A percentile compares a stretch with the other conserved stretches of the same genome.
These are phyloP conservation scores for Citrullus colocynthis DNA, from an alignment of 306 rosid genomes.

Conservation along the genomic window DNA sequence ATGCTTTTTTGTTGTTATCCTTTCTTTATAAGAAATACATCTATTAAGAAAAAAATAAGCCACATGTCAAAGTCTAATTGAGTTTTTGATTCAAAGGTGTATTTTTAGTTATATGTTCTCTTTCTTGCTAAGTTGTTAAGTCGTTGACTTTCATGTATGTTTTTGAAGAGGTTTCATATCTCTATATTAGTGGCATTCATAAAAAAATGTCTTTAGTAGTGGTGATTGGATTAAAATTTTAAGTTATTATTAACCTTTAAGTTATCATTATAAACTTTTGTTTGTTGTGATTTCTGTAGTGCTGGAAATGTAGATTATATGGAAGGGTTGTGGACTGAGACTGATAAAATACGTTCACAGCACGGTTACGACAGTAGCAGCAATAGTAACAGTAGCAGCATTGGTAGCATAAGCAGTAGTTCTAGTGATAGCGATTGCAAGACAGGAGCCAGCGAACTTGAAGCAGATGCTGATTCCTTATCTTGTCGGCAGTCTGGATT, in stretches of 20 bases:
- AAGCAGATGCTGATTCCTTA: conserved; percentile 98
- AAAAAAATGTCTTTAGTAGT: not conserved
- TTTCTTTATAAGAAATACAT: too few relatives aligned
- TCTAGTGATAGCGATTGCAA: conserved; percentile 79
- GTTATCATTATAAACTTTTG: not conserved
- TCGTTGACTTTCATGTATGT: not conserved
- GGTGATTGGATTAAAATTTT: not conserved
- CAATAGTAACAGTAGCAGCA: conserved; percentile 92
- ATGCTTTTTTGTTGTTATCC: not conserved
- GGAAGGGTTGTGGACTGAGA: conserved; percentile 60
- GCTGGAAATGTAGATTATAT: conserved; percentile 53
- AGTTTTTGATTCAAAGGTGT: not conserved
- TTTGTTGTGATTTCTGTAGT: conserved; percentile 44
- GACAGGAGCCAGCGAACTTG: conserved; percentile 75
- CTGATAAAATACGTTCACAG: conserved; percentile 39
- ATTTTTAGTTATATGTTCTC: not conserved
- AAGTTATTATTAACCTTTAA: conserved; percentile 9
- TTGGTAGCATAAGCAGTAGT: conserved; percentile 85
- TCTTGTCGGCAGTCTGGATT: conserved; percentile 73
- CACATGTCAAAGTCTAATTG: not conserved
- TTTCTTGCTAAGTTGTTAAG: not conserved
- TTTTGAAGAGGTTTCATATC: not conserved
- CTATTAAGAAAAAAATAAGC: not conserved
- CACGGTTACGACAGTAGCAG: conserved; percentile 85
- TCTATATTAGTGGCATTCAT: not conserved